These are phyloP conservation scores for Nidularia pulvinata DNA, from an alignment of 768 basidiomycete genomes.

Conservation along the genomic window DNA sequence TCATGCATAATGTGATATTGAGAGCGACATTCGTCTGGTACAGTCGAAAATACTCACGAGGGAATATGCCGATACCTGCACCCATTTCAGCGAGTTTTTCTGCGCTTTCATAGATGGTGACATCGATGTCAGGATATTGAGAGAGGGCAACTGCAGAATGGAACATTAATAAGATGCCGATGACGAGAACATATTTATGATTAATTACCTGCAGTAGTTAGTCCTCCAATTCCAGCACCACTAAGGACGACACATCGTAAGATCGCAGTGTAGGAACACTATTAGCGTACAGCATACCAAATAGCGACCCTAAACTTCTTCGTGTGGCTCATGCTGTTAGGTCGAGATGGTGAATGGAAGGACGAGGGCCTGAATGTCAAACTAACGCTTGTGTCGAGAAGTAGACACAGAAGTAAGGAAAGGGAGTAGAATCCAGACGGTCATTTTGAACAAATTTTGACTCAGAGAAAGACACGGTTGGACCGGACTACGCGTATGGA, in stretches of 20 bases:
- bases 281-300: conserved; percentile 36
- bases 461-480: conserved; percentile 38
- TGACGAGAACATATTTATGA: neutral
- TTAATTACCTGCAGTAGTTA: conserved; percentile 36
- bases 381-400: neutral
- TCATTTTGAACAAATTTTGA: conserved; percentile 31
- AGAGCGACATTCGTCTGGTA: neutral
- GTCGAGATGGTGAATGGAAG: neutral
- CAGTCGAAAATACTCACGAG: conserved; percentile 26
- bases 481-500: conserved; percentile 34
- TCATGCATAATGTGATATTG: conserved; percentile 3
- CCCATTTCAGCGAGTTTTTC: conserved; percentile 50
- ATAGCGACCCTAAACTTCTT: conserved; percentile 50
- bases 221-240: conserved; percentile 53
- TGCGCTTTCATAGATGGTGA: conserved; percentile 57
- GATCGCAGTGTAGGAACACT: conserved; percentile 8
- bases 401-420: neutral
- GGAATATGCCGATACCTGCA: conserved; percentile 60
- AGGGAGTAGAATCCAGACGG: conserved; percentile 13
- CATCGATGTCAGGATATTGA: conserved; percentile 50
- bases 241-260: conserved; percentile 22
- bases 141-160: conserved; percentile 35
- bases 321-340: conserved; percentile 18
- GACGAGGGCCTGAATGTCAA: neutral
- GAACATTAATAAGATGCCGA: conserved; percentile 5